Conservation (phyloP, 768 basidiomycete genomes). For the Calocybe gangraenosa region DNA sequence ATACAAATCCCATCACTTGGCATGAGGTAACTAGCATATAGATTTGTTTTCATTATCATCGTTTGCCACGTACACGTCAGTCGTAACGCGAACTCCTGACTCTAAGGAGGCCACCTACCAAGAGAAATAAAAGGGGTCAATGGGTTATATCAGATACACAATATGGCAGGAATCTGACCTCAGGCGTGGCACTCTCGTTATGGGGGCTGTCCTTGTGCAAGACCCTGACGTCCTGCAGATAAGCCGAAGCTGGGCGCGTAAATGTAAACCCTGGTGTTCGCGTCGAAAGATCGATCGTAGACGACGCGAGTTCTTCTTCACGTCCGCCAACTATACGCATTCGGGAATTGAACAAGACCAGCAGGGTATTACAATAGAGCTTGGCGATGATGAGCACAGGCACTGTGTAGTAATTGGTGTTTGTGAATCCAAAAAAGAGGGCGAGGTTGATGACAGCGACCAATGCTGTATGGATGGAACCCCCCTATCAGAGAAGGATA, state of each 20-base stretch:
- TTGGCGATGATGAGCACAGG: slow-evolving; percentile 23
- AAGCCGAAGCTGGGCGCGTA: slow-evolving; percentile 13
- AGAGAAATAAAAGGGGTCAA: not conserved
- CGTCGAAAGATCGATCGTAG: slow-evolving; percentile 6
- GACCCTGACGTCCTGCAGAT: slow-evolving; percentile 10
- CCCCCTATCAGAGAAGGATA: no score
- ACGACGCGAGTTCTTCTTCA: slow-evolving; percentile 11
- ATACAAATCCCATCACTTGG: not conserved
- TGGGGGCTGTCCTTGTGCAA: not conserved
- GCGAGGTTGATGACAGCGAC: slow-evolving; percentile 22
- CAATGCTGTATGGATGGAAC: slow-evolving; percentile 11
- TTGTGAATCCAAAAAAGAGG: slow-evolving; percentile 22
- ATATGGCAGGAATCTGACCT: not conserved
- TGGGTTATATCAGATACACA: no score
- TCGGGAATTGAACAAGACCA: slow-evolving; percentile 26
- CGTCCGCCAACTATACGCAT: slow-evolving; percentile 20
- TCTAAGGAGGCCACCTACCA: not conserved
- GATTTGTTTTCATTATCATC: slow-evolving; percentile 4
- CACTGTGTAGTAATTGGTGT: slow-evolving; percentile 21
- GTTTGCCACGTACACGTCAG: slow-evolving; percentile 7
- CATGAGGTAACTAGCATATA: no score
- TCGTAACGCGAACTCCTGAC: slow-evolving; percentile 6
- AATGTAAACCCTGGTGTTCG: slow-evolving; percentile 1
- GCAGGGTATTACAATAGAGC: slow-evolving; percentile 26
- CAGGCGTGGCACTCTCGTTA: not conserved